phyloP scores from a whole-genome alignment of 2,329 filamentous ascomycete species.

The Tricladium varicosporioides region DNA sequence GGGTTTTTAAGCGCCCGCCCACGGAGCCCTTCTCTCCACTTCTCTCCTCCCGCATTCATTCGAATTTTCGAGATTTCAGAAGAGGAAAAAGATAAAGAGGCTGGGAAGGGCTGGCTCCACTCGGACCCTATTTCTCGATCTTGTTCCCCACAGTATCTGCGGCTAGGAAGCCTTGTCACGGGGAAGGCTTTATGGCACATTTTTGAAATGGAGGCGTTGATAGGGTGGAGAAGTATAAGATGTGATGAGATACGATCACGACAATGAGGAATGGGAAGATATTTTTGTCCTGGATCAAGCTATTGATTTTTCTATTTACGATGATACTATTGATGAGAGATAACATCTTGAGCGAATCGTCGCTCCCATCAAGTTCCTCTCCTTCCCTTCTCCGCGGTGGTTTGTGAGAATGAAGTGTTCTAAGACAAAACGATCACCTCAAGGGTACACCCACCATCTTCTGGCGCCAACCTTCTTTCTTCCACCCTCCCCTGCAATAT shows the following conservation, averaged over 20 bases:
- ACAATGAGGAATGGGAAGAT: too few relatives aligned
- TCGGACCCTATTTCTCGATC: too few relatives aligned
- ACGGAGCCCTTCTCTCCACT: not conserved
- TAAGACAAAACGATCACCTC: not conserved
- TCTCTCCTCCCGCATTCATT: not conserved
- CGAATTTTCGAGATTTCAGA: too few relatives aligned
- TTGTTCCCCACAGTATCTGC: too few relatives aligned
- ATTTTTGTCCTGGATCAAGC: not conserved
- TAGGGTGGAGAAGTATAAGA: too few relatives aligned
- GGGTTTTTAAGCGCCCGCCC: not conserved
- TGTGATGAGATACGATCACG: too few relatives aligned
- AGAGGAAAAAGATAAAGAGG: not conserved
- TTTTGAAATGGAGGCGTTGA: too few relatives aligned
- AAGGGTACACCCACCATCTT: not conserved
- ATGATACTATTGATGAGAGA: too few relatives aligned
- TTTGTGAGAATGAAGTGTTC: too few relatives aligned
- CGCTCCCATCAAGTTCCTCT: not conserved
- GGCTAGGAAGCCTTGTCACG: too few relatives aligned
- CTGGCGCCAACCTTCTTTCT: constrained; percentile 11
- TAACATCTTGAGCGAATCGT: not conserved
- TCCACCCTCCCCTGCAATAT: not conserved
- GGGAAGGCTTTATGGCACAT: too few relatives aligned
- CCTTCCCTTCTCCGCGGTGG: not conserved
- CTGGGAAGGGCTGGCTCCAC: not conserved
- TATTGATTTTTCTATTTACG: not conserved